A percentile compares a stretch with the other conserved stretches of the same genome.
phyloP scores from a whole-genome alignment of 345 rosid species.

The Eucalyptus brandiana region DNA sequence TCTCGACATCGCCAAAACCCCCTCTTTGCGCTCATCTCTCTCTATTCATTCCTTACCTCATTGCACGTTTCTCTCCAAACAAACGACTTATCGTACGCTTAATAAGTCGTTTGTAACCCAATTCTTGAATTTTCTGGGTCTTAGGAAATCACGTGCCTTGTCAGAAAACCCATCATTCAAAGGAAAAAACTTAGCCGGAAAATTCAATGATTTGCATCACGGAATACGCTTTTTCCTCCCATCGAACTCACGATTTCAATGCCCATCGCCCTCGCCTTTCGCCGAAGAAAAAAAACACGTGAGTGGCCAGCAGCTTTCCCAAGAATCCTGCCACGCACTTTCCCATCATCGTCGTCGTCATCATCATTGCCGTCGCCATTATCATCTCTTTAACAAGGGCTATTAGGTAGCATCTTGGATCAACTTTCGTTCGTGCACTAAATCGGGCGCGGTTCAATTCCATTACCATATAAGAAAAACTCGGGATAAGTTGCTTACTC shows the following conservation, averaged over 20 bases:
- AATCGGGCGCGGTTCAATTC: neutral
- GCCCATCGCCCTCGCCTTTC: neutral
- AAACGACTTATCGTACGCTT: neutral
- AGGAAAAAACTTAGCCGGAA: neutral
- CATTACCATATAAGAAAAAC: neutral
- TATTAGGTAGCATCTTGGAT: neutral
- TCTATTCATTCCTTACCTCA: neutral
- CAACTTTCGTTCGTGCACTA: neutral
- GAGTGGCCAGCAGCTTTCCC: neutral
- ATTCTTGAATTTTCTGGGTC: neutral
- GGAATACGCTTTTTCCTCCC: neutral
- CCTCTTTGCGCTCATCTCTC: neutral
- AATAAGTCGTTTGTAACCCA: neutral
- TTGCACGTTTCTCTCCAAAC: neutral
- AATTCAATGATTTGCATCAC: neutral
- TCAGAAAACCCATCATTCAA: neutral
- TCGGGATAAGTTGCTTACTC: neutral
- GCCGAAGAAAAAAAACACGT: neutral
- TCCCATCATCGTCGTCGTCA: neutral
- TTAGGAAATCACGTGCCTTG: neutral
- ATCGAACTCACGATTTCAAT: neutral
- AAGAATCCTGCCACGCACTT: neutral
- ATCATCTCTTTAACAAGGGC: neutral
- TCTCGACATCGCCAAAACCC: neutral
- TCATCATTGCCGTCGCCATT: neutral